Percentiles rank a stretch among this genome's conserved stretches.
phyloP scores from a whole-genome alignment of 148 eudicot species.

The Pouteria glomerata region DNA sequence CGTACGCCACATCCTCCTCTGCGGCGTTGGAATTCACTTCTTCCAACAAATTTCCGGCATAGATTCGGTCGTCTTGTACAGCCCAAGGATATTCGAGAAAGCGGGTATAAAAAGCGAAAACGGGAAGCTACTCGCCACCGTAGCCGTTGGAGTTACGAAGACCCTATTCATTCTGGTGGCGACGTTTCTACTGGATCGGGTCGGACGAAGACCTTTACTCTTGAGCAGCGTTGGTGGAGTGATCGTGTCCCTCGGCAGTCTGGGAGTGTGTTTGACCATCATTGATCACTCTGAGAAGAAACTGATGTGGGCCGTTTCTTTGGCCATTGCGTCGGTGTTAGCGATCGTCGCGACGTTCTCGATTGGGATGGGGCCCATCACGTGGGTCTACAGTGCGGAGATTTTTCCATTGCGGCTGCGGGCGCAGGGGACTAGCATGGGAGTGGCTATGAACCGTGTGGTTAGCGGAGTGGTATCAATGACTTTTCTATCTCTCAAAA shows the following conservation, averaged over 20 bases:
- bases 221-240: constrained; percentile 4
- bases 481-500: constrained; percentile 37
- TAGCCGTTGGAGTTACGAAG: constrained; percentile 10
- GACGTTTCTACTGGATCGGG: not conserved
- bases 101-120: not conserved
- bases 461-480: constrained; percentile 23
- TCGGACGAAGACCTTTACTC: constrained; percentile 7
- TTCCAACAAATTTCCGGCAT: constrained; percentile 12
- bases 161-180: not conserved
- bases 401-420: constrained; percentile 13
- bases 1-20: constrained; percentile 2
- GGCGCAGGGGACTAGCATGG: constrained; percentile 30
- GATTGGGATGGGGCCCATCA: constrained; percentile 9
- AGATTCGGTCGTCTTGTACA: constrained; percentile 13
- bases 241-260: not conserved
- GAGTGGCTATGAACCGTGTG: constrained; percentile 24
- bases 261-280: not conserved
- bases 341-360: constrained; percentile 5
- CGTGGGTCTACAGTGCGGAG: constrained; percentile 7
- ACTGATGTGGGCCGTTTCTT: not conserved
- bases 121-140: constrained; percentile 3
- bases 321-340: not conserved
- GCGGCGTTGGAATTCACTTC: constrained; percentile 9
- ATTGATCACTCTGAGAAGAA: not conserved
- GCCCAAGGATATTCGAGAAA: constrained; percentile 12